Evolutionary conservation across 2,329 filamentous ascomycete genomes (phyloP).

Genomic region (Mariannaea elegans): DNA sequence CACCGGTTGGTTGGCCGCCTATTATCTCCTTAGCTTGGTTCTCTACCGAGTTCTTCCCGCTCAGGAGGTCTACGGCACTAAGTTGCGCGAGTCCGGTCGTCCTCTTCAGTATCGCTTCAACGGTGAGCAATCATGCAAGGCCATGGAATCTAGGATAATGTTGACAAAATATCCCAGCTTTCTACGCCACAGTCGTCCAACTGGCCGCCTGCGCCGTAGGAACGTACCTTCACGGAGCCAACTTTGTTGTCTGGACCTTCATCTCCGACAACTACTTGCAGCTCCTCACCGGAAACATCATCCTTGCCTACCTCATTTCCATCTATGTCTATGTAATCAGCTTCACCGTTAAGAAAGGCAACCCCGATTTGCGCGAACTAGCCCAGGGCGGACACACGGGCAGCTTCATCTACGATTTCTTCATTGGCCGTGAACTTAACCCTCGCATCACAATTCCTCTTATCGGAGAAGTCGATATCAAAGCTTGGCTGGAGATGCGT

Average conservation of each 20-base stretch:
- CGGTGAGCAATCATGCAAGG: conserved; percentile 50
- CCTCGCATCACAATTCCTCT: conserved; percentile 80
- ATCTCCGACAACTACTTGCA: conserved; percentile 89
- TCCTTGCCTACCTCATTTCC: conserved; percentile 76
- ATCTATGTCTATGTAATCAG: conserved; percentile 80
- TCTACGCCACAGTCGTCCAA: conserved; percentile 75
- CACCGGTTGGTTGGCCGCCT: conserved; percentile 73
- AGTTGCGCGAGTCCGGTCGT: conserved; percentile 70
- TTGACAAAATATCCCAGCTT: conserved; percentile 60
- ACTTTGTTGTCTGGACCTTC: conserved; percentile 88
- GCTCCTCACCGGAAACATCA: conserved; percentile 80
- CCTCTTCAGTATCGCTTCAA: conserved; percentile 83
- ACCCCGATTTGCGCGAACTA: conserved; percentile 75
- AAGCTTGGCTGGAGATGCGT: conserved; percentile 84
- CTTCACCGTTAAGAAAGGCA: conserved; percentile 78
- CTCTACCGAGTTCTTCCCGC: conserved; percentile 80
- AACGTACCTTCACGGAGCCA: conserved; percentile 76
- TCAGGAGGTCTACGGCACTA: conserved; percentile 71
- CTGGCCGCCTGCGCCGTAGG: conserved; percentile 73
- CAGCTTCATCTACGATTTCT: conserved; percentile 91
- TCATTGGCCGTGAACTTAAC: conserved; percentile 94
- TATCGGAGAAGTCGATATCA: conserved; percentile 86
- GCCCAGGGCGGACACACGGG: conserved; percentile 81
- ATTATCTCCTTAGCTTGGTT: conserved; percentile 77
- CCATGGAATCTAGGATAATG: too few species aligned